A percentile compares a stretch with the other conserved stretches of the same genome.
phyloP scores from a whole-genome alignment of 2,329 filamentous ascomycete species.

The Chalara sp. region DNA sequence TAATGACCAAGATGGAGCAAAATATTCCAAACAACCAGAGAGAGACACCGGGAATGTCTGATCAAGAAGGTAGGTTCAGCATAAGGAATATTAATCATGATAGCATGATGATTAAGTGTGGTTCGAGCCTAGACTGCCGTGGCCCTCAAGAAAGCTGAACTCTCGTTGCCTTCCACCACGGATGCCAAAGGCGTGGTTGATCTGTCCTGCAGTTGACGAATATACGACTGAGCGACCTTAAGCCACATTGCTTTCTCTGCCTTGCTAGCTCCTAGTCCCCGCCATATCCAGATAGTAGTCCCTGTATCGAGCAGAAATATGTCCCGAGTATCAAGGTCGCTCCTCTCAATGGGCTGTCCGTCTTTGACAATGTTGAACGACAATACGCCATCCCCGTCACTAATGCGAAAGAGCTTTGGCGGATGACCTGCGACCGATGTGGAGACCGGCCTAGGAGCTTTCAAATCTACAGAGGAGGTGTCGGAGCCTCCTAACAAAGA shows the following conservation, averaged over 20 bases:
- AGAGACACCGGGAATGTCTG: no score
- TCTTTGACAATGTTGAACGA: constrained; percentile 53
- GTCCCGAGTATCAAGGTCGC: constrained; percentile 51
- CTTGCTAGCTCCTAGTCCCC: constrained; percentile 50
- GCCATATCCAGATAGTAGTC: constrained; percentile 58
- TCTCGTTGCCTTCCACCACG: constrained; percentile 50
- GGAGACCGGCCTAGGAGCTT: constrained; percentile 34
- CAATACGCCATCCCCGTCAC: constrained; percentile 51
- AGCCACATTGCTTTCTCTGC: constrained; percentile 56
- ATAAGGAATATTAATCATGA: no score
- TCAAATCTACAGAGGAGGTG: constrained; percentile 34
- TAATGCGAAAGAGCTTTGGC: constrained; percentile 51
- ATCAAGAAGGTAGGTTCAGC: no score
- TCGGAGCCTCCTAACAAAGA: constrained; percentile 46
- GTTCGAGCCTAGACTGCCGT: constrained; percentile 3
- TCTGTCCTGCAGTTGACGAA: constrained; percentile 27
- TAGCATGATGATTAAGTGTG: no score
- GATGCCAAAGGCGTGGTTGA: constrained; percentile 44
- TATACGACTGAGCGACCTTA: constrained; percentile 49
- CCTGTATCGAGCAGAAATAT: constrained; percentile 59
- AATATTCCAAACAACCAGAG: no score
- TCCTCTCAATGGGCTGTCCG: constrained; percentile 34
- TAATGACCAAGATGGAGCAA: no score
- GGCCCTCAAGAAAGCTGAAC: constrained; percentile 36
- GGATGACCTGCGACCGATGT: constrained; percentile 16